A percentile compares a stretch with the other conserved stretches of the same genome.
Conservation (phyloP, 208 protist genomes). For the Leishmania mexicana region DNA sequence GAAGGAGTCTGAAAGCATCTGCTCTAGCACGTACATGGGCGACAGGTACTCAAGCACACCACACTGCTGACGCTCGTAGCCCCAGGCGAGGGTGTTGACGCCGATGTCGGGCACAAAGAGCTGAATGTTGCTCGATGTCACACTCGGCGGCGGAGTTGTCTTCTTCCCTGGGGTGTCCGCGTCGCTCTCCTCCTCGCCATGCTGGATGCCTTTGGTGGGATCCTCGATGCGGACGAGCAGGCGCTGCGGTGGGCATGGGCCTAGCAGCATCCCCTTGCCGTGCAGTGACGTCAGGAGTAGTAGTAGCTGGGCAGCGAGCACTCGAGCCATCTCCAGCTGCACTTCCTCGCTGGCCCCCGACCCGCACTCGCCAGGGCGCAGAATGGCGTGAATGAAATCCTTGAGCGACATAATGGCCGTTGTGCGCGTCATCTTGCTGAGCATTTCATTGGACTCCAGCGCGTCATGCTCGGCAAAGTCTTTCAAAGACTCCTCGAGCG, state of each 20-base stretch:
- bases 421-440: conserved; percentile 44
- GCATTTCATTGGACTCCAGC: conserved; percentile 49
- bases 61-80: conserved; percentile 86
- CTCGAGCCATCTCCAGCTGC: conserved; percentile 59
- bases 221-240: conserved; percentile 68
- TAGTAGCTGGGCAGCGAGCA: conserved; percentile 69
- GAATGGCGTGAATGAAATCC: conserved; percentile 69
- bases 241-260: conserved; percentile 67
- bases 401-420: conserved; percentile 71
- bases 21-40: conserved; percentile 68
- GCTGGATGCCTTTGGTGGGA: conserved; percentile 15
- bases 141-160: conserved; percentile 13
- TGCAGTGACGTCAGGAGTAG: conserved; percentile 74
- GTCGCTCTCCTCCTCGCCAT: conserved; percentile 13
- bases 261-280: conserved; percentile 81
- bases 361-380: conserved; percentile 31
- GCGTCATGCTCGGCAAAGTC: conserved; percentile 39
- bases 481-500: conserved; percentile 50
- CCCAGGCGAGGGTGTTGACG: conserved; percentile 69
- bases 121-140: conserved; percentile 54
- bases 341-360: conserved; percentile 42
- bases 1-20: conserved; percentile 53
- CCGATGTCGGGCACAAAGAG: conserved; percentile 71
- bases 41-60: conserved; percentile 86
- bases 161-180: conserved; percentile 20